These are phyloP conservation scores for Lipomyces anomalus DNA, from an alignment of 805 yeast species.

Conservation along the genomic window DNA sequence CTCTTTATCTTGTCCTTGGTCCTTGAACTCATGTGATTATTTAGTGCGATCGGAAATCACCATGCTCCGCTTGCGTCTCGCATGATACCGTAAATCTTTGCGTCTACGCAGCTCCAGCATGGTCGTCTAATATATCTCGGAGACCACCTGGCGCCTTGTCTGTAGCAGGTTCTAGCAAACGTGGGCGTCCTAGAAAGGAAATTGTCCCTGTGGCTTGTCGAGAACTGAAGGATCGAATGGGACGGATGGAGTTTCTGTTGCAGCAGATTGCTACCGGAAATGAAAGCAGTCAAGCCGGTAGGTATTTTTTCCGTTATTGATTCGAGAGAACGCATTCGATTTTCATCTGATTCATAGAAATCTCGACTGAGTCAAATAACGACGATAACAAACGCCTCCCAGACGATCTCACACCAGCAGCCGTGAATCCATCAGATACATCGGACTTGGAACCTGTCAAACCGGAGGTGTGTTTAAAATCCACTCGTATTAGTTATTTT, in stretches of 20 bases:
- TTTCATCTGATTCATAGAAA: no score
- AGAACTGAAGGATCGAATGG: constrained; percentile 14
- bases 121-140: no score
- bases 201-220: not conserved
- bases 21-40: no score
- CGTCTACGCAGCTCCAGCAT: constrained; percentile 22
- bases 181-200: not conserved
- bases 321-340: no score
- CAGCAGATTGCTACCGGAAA: constrained; percentile 4
- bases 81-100: constrained; percentile 19
- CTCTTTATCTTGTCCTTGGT: no score
- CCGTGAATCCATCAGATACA: not conserved
- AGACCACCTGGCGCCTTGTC: no score
- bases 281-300: no score
- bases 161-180: no score
- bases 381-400: no score
- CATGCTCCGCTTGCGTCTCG: constrained; percentile 20
- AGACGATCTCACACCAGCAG: not conserved
- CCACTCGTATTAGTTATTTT: constrained; percentile 15
- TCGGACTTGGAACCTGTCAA: constrained; percentile 7
- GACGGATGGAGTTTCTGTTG: constrained; percentile 13
- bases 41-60: constrained; percentile 17
- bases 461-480: constrained; percentile 15
- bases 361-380: no score
- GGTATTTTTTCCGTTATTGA: no score